These are phyloP conservation scores for Guyanaporus albipodus DNA, from an alignment of 768 basidiomycete species.

Conservation along the genomic window DNA sequence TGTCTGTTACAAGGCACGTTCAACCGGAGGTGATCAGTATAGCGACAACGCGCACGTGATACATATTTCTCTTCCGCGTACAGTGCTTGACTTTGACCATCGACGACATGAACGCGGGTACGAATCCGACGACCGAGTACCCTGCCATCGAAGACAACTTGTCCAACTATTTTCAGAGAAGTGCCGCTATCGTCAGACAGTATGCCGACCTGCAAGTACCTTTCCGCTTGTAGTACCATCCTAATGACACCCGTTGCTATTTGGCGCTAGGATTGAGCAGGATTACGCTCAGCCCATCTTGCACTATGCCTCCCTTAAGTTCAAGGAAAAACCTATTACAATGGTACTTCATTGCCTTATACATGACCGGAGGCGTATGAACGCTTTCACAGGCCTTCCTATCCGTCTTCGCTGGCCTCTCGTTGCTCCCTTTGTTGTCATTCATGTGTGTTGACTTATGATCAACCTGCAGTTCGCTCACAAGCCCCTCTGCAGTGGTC, in stretches of 20 bases:
- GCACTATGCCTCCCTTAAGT: conserved; percentile 13
- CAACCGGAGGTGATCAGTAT: too few species aligned
- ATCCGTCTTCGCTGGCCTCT: conserved; percentile 36
- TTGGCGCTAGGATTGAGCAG: conserved; percentile 37
- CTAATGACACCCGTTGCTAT: neutral
- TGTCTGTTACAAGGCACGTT: too few species aligned
- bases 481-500: conserved; percentile 15
- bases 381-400: conserved; percentile 37
- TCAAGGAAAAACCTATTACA: conserved; percentile 22
- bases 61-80: neutral
- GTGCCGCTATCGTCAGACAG: conserved; percentile 23
- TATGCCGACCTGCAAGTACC: conserved; percentile 29
- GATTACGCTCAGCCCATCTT: conserved; percentile 42
- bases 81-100: neutral
- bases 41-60: conserved; percentile 25
- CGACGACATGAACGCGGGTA: conserved; percentile 13
- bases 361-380: neutral
- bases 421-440: conserved; percentile 31
- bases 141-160: conserved; percentile 17
- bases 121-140: neutral
- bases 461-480: conserved; percentile 7
- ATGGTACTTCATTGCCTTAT: conserved; percentile 18
- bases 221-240: neutral
- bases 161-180: conserved; percentile 27
- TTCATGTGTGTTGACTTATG: conserved; percentile 37